phyloP scores from a whole-genome alignment of 768 basidiomycete species.

The Lentinula lateritia region DNA sequence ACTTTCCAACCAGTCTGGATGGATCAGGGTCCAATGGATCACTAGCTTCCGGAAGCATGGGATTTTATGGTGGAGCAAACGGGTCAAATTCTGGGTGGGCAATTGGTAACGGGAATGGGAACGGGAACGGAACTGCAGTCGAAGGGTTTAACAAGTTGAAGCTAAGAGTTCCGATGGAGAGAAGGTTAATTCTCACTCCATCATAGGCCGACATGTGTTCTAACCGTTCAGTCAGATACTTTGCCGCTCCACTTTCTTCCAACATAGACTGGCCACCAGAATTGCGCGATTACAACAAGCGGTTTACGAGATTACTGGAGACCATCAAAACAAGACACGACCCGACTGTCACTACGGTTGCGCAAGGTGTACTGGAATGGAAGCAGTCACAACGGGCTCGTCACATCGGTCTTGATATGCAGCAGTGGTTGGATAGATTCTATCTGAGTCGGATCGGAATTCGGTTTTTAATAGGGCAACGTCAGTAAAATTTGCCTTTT shows the following conservation, averaged over 20 bases:
- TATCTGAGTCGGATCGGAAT: constrained; percentile 96
- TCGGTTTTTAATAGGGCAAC: constrained; percentile 94
- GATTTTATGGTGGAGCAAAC: constrained; percentile 4
- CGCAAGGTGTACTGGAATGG: constrained; percentile 96
- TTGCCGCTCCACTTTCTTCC: constrained; percentile 54
- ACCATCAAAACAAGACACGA: constrained; percentile 93
- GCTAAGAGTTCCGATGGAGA: constrained; percentile 78
- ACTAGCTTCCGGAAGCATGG: constrained; percentile 11
- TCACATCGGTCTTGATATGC: constrained; percentile 81
- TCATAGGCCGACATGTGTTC: background rate
- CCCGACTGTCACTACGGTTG: constrained; percentile 95
- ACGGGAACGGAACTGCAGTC: constrained; percentile 15
- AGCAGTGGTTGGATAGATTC: constrained; percentile 94
- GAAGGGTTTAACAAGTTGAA: constrained; percentile 53
- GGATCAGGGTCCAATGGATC: constrained; percentile 15
- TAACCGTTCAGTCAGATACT: constrained; percentile 42
- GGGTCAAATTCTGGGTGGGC: constrained; percentile 8
- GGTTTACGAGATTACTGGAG: constrained; percentile 84
- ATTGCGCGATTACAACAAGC: constrained; percentile 86
- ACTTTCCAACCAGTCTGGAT: constrained; percentile 12
- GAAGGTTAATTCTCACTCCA: constrained; percentile 49
- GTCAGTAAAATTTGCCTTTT: constrained; percentile 37
- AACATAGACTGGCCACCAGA: constrained; percentile 82
- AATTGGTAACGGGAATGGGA: constrained; percentile 15
- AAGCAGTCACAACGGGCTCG: constrained; percentile 67